Percentiles rank a stretch among this genome's conserved stretches.
These are phyloP conservation scores for Gymnopilus dilepis DNA, from an alignment of 768 basidiomycete species.

Conservation along the genomic window DNA sequence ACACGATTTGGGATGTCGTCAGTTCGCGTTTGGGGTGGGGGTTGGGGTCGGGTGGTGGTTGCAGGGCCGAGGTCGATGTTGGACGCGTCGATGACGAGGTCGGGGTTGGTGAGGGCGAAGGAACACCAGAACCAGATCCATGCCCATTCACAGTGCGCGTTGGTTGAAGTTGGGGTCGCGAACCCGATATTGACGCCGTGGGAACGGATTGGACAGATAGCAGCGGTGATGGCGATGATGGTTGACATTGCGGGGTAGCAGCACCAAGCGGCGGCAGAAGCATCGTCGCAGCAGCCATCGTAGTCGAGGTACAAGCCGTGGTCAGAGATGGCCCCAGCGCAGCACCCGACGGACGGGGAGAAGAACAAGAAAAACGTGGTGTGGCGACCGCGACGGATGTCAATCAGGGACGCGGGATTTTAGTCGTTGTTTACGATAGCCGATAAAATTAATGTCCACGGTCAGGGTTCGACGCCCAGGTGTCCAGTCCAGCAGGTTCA, in stretches of 20 bases:
- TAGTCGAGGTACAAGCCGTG: background rate
- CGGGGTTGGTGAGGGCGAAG: too few species aligned
- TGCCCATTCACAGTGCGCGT: background rate
- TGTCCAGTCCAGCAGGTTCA: background rate
- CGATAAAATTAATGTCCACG: background rate
- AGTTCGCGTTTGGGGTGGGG: background rate
- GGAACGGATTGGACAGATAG: constrained; percentile 1
- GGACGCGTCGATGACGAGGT: too few species aligned
- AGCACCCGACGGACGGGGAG: too few species aligned
- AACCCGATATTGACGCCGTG: background rate
- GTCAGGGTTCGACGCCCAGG: background rate
- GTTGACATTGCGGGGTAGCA: background rate
- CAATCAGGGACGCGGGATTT: background rate
- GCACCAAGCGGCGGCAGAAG: background rate
- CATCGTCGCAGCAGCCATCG: background rate
- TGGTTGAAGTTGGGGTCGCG: background rate
- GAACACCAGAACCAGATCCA: background rate
- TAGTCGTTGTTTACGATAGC: background rate
- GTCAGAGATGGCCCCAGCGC: background rate
- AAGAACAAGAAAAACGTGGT: background rate
- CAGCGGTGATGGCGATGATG: background rate
- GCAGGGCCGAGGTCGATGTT: too few species aligned
- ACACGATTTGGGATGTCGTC: background rate
- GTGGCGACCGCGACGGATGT: background rate
- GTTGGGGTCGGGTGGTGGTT: background rate